Percentiles rank a stretch among this genome's conserved stretches.
phyloP scores from a whole-genome alignment of 352 stramenopile species.

The Phytophthora brassicae region DNA sequence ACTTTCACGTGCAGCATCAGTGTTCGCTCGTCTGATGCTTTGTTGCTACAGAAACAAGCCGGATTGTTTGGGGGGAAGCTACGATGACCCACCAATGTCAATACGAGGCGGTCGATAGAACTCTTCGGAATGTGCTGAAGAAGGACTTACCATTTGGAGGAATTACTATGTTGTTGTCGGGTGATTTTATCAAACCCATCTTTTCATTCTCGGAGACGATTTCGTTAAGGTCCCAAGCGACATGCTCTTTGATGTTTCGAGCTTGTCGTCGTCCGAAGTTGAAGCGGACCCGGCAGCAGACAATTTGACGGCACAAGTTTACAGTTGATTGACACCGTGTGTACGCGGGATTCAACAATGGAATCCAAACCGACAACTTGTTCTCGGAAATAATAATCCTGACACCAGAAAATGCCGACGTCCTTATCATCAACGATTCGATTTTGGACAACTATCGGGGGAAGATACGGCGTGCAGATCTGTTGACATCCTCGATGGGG shows the following conservation, averaged over 20 bases:
- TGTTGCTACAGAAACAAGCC: constrained; percentile 1
- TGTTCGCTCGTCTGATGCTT: not conserved
- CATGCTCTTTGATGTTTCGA: too few species aligned
- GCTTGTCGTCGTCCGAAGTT: too few species aligned
- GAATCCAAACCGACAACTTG: too few species aligned
- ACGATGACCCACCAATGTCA: constrained; percentile 2
- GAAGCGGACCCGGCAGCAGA: too few species aligned
- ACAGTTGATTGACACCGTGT: too few species aligned
- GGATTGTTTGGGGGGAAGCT: constrained; percentile 10
- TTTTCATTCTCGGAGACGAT: too few species aligned
- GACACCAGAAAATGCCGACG: not conserved
- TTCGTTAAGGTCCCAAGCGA: too few species aligned
- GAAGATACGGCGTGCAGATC: not conserved
- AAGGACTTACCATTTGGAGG: constrained; percentile 8
- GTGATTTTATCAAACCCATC: not conserved
- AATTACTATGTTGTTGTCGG: constrained; percentile 5
- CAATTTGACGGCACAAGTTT: too few species aligned
- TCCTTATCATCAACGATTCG: not conserved
- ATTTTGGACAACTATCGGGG: not conserved
- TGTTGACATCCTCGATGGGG: not conserved
- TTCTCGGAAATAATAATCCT: constrained; percentile 1
- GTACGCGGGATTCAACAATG: too few species aligned
- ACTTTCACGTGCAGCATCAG: constrained; percentile 1
- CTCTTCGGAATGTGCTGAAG: constrained; percentile 3
- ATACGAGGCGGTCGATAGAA: constrained; percentile 4